Evolutionary conservation across 345 rosid species (phyloP).

Genomic region (Lepidium sativum): DNA sequence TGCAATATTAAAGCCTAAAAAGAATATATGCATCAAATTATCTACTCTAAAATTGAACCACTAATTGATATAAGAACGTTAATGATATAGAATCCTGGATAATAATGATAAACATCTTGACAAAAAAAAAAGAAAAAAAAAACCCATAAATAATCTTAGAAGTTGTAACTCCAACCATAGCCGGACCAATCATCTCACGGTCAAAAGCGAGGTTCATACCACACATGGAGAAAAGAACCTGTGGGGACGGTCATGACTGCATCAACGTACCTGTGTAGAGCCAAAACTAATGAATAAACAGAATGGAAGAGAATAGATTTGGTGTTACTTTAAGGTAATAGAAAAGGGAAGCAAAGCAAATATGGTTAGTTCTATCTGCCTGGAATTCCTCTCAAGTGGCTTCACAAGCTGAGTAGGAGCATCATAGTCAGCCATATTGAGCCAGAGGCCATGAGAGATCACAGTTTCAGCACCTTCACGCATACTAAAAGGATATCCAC

Average conservation of each 20-base stretch:
- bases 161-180: conserved; percentile 30
- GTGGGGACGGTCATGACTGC: conserved; percentile 41
- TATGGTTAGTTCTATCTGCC: conserved; percentile 15
- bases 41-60: no score
- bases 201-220: conserved; percentile 47
- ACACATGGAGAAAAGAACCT: conserved; percentile 48
- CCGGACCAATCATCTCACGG: conserved; percentile 48
- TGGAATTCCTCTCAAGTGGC: conserved; percentile 39
- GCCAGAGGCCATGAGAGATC: conserved; percentile 53
- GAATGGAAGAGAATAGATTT: not conserved
- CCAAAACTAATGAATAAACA: not conserved
- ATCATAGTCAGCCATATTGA: conserved; percentile 46
- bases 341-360: not conserved
- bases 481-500: conserved; percentile 42
- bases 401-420: conserved; percentile 50
- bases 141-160: no score
- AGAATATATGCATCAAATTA: no score
- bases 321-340: not conserved
- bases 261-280: conserved; percentile 37
- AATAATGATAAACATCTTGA: no score
- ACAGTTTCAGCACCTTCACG: conserved; percentile 36
- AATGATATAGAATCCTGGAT: no score
- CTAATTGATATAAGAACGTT: no score
- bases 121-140: no score
- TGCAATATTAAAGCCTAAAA: no score